These are phyloP conservation scores for Anthracocystis panici-leucophaei DNA, from an alignment of 1,284 basidiomycete genomes.

Conservation along the genomic window DNA sequence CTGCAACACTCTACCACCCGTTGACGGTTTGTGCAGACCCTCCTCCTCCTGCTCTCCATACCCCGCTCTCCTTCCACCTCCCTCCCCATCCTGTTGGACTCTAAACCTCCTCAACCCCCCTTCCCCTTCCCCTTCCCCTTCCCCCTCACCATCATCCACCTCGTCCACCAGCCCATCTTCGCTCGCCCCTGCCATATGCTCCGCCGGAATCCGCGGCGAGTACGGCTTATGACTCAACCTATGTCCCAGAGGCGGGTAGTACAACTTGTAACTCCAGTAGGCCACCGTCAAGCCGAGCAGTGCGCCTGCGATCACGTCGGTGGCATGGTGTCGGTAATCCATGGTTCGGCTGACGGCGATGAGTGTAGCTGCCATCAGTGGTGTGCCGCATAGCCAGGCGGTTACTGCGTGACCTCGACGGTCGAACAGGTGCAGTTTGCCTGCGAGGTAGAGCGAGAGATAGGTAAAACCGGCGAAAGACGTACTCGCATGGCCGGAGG, in stretches of 20 bases:
- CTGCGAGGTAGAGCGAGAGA: slow-evolving; percentile 79
- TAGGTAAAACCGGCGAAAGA: slow-evolving; percentile 93
- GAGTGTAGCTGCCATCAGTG: slow-evolving; percentile 82
- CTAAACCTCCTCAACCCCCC: slow-evolving; percentile 17
- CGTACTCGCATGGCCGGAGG: slow-evolving; percentile 90
- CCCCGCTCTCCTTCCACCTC: neutral
- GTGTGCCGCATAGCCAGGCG: slow-evolving; percentile 83
- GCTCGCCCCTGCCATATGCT: slow-evolving; percentile 15
- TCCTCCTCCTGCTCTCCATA: slow-evolving; percentile 8
- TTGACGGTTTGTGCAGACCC: slow-evolving; percentile 6
- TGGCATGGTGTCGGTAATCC: slow-evolving; percentile 72
- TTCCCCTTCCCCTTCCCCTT: neutral
- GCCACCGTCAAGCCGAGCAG: slow-evolving; percentile 80
- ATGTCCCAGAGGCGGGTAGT: slow-evolving; percentile 53
- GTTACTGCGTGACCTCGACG: slow-evolving; percentile 83
- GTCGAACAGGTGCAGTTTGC: slow-evolving; percentile 92
- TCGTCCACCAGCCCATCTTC: slow-evolving; percentile 1
- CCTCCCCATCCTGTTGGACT: neutral
- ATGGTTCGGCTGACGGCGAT: slow-evolving; percentile 78
- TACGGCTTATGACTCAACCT: slow-evolving; percentile 55
- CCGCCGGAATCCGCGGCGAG: slow-evolving; percentile 45
- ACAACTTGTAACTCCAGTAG: slow-evolving; percentile 71
- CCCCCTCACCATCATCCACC: neutral
- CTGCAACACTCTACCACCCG: neutral
- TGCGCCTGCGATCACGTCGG: slow-evolving; percentile 82